A percentile compares a stretch with the other conserved stretches of the same genome.
Evolutionary conservation across 2,329 filamentous ascomycete species (phyloP).

Genomic region (Pseudomassariella vexata): DNA sequence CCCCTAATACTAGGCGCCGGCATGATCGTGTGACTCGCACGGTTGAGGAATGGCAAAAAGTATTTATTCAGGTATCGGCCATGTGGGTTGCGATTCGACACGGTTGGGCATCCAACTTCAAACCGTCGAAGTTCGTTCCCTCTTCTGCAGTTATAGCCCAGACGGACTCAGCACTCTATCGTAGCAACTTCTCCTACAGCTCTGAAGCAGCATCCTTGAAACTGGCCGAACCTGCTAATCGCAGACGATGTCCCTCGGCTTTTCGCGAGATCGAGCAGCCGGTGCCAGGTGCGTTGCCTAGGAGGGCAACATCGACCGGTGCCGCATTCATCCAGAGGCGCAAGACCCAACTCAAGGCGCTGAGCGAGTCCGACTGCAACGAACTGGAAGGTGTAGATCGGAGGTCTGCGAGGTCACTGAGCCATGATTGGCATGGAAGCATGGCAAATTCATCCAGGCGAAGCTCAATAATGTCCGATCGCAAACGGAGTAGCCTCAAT

Average conservation of each 20-base stretch:
- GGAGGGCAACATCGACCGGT: slow-evolving; percentile 39
- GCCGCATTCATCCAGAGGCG: slow-evolving; percentile 39
- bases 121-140: slow-evolving; percentile 19
- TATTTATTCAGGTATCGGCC: slow-evolving; percentile 45
- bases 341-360: slow-evolving; percentile 13
- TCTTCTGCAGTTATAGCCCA: slow-evolving; percentile 3
- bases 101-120: slow-evolving; percentile 34
- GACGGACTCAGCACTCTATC: background rate
- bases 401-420: slow-evolving; percentile 18
- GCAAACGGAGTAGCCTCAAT: background rate
- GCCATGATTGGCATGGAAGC: slow-evolving; percentile 21
- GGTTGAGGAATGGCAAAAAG: slow-evolving; percentile 38
- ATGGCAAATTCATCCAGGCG: slow-evolving; percentile 11
- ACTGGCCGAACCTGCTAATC: slow-evolving; percentile 10
- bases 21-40: slow-evolving; percentile 26
- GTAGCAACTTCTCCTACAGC: slow-evolving; percentile 7
- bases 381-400: slow-evolving; percentile 7
- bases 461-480: slow-evolving; percentile 9
- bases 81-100: slow-evolving; percentile 45
- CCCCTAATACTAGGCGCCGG: slow-evolving; percentile 10
- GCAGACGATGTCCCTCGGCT: slow-evolving; percentile 7
- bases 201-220: slow-evolving; percentile 11
- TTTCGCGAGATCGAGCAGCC: background rate
- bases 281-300: slow-evolving; percentile 20
- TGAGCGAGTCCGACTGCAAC: slow-evolving; percentile 6